phyloP scores from a whole-genome alignment of 306 rosid genomes.

The Lotus japonicus region DNA sequence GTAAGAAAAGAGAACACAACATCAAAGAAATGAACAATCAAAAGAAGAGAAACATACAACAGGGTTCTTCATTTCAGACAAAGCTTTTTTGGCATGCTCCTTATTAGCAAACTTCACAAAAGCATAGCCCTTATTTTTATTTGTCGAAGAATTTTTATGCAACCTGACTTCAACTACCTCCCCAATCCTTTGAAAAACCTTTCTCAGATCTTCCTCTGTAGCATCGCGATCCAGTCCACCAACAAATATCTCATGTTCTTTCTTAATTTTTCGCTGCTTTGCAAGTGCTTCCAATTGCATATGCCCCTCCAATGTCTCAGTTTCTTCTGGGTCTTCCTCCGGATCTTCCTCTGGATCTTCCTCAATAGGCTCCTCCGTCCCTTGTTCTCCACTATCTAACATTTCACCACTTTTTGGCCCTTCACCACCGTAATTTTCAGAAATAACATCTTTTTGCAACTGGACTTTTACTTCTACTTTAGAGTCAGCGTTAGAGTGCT shows the following conservation, averaged over 20 bases:
- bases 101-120: constrained; percentile 60
- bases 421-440: constrained; percentile 22
- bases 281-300: constrained; percentile 47
- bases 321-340: constrained; percentile 35
- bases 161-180: constrained; percentile 72
- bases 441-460: constrained; percentile 25
- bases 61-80: constrained; percentile 81
- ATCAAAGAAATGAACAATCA: constrained; percentile 8
- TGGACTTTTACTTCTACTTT: constrained; percentile 23
- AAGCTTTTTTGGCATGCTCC: constrained; percentile 64
- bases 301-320: constrained; percentile 35
- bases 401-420: constrained; percentile 30
- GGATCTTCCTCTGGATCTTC: constrained; percentile 45
- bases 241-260: constrained; percentile 72
- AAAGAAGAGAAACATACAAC: constrained; percentile 46
- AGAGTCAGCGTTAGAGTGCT: constrained; percentile 6
- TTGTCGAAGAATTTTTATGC: constrained; percentile 54
- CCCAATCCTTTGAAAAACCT: constrained; percentile 68
- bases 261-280: constrained; percentile 49
- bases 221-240: constrained; percentile 77
- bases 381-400: constrained; percentile 46
- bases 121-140: constrained; percentile 75
- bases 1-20: not conserved
- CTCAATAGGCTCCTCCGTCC: constrained; percentile 40
- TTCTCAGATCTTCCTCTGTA: constrained; percentile 66